Percentiles rank a stretch among this genome's conserved stretches.
These are phyloP conservation scores for Erythrophleum fordii DNA, from an alignment of 306 rosid species.

Conservation along the genomic window DNA sequence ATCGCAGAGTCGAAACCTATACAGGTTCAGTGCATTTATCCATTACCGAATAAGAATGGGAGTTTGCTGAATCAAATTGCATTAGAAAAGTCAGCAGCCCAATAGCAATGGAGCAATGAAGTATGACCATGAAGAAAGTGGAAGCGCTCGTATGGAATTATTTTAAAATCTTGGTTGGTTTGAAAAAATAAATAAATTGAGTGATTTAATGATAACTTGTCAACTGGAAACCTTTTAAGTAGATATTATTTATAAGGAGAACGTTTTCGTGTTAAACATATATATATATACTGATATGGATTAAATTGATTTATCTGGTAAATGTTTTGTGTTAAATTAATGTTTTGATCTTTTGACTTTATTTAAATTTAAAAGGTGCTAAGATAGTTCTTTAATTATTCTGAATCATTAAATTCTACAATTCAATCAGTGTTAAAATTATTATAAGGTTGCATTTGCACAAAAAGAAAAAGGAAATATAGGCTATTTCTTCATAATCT, in stretches of 20 bases:
- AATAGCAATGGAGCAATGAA: neutral
- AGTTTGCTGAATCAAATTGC: too few species aligned
- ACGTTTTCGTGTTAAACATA: neutral
- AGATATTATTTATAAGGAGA: too few species aligned
- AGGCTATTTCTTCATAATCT: too few species aligned
- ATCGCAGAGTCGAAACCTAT: neutral
- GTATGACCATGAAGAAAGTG: neutral
- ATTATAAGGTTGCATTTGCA: too few species aligned
- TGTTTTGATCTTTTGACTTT: neutral
- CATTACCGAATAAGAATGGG: neutral
- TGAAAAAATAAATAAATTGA: neutral
- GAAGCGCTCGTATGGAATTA: neutral
- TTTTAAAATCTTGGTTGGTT: neutral
- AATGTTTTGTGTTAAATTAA: too few species aligned
- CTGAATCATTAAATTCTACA: too few species aligned
- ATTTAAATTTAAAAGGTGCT: too few species aligned
- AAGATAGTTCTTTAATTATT: too few species aligned
- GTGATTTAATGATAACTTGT: neutral
- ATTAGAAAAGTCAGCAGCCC: neutral
- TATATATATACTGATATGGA: neutral
- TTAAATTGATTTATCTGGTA: too few species aligned
- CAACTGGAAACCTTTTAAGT: too few species aligned
- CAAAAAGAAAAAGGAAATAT: too few species aligned
- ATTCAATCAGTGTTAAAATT: too few species aligned
- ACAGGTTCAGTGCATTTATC: neutral